Conservation (phyloP, 2,329 filamentous ascomycete species). For the Fusarium virguliforme region DNA sequence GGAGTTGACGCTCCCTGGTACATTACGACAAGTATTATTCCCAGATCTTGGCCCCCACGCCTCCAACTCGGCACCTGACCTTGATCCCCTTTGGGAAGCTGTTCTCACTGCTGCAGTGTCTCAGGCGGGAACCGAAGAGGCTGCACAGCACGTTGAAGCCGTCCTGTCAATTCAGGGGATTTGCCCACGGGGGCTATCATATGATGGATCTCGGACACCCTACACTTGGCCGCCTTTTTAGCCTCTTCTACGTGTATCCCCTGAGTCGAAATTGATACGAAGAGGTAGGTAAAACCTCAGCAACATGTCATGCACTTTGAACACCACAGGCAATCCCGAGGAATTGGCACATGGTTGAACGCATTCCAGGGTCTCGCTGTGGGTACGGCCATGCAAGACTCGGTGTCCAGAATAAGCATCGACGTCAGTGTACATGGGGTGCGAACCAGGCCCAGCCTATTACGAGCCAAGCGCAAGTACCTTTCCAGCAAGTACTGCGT, state of each 20-base stretch:
- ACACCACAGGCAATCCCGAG: background rate
- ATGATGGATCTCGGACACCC: constrained; percentile 29
- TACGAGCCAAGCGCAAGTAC: constrained; percentile 28
- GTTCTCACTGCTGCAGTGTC: constrained; percentile 16
- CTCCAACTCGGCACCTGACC: constrained; percentile 29
- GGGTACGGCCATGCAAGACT: constrained; percentile 18
- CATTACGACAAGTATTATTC: background rate
- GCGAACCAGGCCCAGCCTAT: constrained; percentile 36
- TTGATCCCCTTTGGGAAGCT: constrained; percentile 25
- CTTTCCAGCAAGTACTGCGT: constrained; percentile 30
- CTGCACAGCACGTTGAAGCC: constrained; percentile 26
- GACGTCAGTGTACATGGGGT: constrained; percentile 44
- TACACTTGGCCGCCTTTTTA: constrained; percentile 2
- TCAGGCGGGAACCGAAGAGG: constrained; percentile 34
- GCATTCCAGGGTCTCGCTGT: constrained; percentile 10
- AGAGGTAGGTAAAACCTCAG: constrained; percentile 30
- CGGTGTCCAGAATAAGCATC: constrained; percentile 22
- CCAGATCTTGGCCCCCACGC: constrained; percentile 24
- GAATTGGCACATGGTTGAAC: constrained; percentile 15
- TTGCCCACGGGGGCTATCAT: constrained; percentile 43
- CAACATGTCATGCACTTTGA: constrained; percentile 42
- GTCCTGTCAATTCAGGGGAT: constrained; percentile 46
- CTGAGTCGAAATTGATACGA: background rate
- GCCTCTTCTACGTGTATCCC: background rate
- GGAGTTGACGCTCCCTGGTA: background rate